Conservation (phyloP, 352 stramenopile species). For the Thraustotheca clavata region DNA sequence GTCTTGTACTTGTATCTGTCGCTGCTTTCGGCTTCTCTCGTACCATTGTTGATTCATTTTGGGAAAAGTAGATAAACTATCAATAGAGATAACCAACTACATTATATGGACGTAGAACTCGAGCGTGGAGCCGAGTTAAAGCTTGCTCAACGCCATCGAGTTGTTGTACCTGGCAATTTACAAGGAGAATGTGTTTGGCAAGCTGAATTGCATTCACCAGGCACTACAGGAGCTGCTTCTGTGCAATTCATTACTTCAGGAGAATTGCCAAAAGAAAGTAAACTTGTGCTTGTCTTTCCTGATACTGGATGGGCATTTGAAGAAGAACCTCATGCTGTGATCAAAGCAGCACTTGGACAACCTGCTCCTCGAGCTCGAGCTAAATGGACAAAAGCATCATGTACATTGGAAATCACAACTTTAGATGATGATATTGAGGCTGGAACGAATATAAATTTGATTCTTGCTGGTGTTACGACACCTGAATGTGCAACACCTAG, state of each 20-base stretch:
- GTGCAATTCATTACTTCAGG: conserved; percentile 42
- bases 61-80: neutral
- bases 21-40: neutral
- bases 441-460: conserved; percentile 32
- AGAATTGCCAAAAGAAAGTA: conserved; percentile 32
- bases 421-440: conserved; percentile 35
- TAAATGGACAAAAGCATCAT: conserved; percentile 26
- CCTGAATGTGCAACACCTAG: conserved; percentile 42
- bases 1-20: neutral
- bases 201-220: conserved; percentile 38
- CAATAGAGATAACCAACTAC: neutral
- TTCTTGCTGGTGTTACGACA: conserved; percentile 47
- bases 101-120: conserved; percentile 24
- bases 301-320: conserved; percentile 48
- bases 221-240: conserved; percentile 38
- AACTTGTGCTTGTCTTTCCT: conserved; percentile 42
- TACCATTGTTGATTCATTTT: neutral
- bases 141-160: conserved; percentile 58
- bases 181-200: conserved; percentile 33
- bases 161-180: conserved; percentile 46
- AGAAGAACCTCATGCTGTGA: conserved; percentile 23
- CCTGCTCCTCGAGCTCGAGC: conserved; percentile 28
- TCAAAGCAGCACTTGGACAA: conserved; percentile 31
- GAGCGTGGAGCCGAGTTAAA: conserved; percentile 49
- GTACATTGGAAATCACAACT: conserved; percentile 47